These are phyloP conservation scores for Lantana camara DNA, from an alignment of 257 asterid species.

Conservation along the genomic window DNA sequence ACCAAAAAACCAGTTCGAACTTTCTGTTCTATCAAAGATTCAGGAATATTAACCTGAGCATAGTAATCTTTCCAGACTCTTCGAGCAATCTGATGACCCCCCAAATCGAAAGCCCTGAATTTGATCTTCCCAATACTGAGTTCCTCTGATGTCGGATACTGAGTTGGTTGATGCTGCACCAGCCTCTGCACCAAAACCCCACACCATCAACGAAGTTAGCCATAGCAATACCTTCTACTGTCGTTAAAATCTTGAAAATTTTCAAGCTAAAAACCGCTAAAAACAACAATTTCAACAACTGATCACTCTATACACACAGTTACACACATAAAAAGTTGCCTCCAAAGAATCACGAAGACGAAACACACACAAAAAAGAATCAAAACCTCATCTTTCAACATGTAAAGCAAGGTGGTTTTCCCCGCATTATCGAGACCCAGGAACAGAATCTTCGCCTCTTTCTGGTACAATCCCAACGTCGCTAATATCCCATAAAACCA, in stretches of 20 bases:
- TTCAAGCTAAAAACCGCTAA: background rate
- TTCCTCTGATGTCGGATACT: conserved; percentile 47
- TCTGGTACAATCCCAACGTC: conserved; percentile 44
- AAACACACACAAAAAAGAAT: background rate
- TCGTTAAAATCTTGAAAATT: background rate
- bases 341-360: background rate
- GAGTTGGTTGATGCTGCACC: conserved; percentile 49
- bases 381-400: conserved; percentile 49
- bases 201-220: background rate
- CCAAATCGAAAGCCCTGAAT: conserved; percentile 49
- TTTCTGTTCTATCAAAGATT: background rate
- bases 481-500: conserved; percentile 52
- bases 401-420: conserved; percentile 51
- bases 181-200: conserved; percentile 38
- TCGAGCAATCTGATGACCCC: conserved; percentile 52
- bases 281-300: background rate
- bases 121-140: conserved; percentile 45
- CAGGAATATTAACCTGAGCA: conserved; percentile 35
- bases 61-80: conserved; percentile 52
- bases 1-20: background rate
- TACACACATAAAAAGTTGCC: background rate
- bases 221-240: background rate
- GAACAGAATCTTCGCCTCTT: conserved; percentile 52
- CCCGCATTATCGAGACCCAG: conserved; percentile 57
- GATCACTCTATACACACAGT: background rate